Evolutionary conservation across 1,284 basidiomycete species (phyloP), one percentile per base, ranked within the genome.

Genomic region (Malassezia dermatis): DNA sequence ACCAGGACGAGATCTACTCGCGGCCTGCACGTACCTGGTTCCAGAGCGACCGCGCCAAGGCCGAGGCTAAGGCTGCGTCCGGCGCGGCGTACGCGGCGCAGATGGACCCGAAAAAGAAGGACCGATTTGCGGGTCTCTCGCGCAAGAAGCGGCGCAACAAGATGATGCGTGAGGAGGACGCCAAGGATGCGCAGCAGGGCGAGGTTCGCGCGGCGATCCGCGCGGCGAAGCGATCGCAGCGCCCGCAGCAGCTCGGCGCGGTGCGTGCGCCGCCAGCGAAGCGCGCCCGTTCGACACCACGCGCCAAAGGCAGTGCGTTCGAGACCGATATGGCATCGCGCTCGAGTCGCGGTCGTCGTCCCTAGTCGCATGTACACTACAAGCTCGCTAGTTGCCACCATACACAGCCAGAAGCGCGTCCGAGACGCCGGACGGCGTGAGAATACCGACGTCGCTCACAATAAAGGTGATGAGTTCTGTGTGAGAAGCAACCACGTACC

Each of bases 1-100:
- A 98, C 68, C 82, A 88, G 74, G 83, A 82, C n/a, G 94, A 98
- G 77, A 98, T 99, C 66, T 88, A 85, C 75, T 84, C 87, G 30
- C 81, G 93, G 47, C 94, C 94, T 8, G 89, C 89, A 24, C 80
- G 93, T 61, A 95, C 91, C 12, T 99, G 94, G 94, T 99, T 99
- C 82, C 93, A 96, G 77, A 83, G 81, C 23, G 80, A 81, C 58
- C 86, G 86, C 74, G 89, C 95, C 64, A 96, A 88, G 58, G 52
- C 60, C 76, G 81, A 81, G 50, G 80, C 89, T 1, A 83, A 86
- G 81, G 84, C 32, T 2, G 45, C 61, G 1, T 57, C 58, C 26
- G 61, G 61, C 35, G 62, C 57, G 0, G 56, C 60, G n/a, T 67
- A 73, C 48, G 47, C 59, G 23, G 61, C 63, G 19, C 61, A 62